Base-by-base conservation (phyloP, 345 rosid species). In the Zanthoxylum bungeanum region DNA sequence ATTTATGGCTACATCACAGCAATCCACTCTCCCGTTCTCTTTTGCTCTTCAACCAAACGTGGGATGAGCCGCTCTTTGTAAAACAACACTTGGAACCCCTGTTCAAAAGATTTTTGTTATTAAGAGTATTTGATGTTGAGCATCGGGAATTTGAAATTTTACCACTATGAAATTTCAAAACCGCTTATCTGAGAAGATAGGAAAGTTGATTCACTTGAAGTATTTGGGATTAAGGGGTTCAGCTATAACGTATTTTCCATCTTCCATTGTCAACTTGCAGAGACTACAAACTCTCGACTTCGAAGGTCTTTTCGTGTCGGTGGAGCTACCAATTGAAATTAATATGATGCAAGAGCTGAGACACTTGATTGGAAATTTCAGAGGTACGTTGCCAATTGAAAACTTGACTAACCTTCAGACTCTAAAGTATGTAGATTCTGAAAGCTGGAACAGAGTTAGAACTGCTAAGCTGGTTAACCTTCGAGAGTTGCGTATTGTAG, bases 331-430 rank as follows among this genome's bases (percentile, higher is more conserved):
- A 2, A 2, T 2, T 51, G 47, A 66, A n/a, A 30, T 52, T 51
- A 5, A 0, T 4, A 51, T 33, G 46, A 12, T 51, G 19, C 9
- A 34, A 5, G 30, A 50, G 21, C 51, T 66, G 16, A 66, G 70
- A 34, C 70, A 66, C 49, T 0, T 65, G 3, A 19, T 47, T 1
- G 56, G 69, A 31, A 0, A 4, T 4, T 65, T 65, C 1, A 4
- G 1, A 24, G 67, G 67, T 0, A 4, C 33, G 12, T 27, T 63
- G 5, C 11, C 1, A 22, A 63, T 63, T 11, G 66, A 63, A 3
- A 42, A 40, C 25, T 24, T 63, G 36, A 14, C 12, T 11, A 63
- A 64, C 12, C 69, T 66, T 66, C 69, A 19, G 25, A 66, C 58
- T 30, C 39, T 66, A 28, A 67, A 67, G 33, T 6, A 34, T 22